A percentile compares a stretch with the other conserved stretches of the same genome.
Conservation (phyloP, 1,284 basidiomycete genomes). For the Moesziomyces sp. region DNA sequence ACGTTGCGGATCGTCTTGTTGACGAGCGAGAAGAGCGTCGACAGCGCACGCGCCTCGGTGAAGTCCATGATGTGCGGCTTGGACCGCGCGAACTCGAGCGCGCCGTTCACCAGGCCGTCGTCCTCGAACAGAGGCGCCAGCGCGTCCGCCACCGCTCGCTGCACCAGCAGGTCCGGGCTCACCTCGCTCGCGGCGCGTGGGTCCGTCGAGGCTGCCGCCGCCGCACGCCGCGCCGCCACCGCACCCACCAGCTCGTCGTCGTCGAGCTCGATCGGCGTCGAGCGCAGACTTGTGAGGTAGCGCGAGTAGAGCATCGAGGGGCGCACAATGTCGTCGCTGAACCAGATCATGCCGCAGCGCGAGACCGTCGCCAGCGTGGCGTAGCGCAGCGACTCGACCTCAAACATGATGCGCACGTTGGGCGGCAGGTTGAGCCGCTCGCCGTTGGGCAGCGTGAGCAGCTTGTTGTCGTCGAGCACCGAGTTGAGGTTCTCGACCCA, state of each 20-base stretch:
- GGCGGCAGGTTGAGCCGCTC: conserved; percentile 96
- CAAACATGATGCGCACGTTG: conserved; percentile 99
- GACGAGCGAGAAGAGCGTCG: conserved; percentile 94
- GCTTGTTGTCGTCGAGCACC: conserved; percentile 96
- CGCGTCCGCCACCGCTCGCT: conserved; percentile 78
- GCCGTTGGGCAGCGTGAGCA: conserved; percentile 95
- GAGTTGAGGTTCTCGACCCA: conserved; percentile 99
- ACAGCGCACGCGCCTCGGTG: conserved; percentile 87
- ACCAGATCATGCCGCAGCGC: conserved; percentile 99
- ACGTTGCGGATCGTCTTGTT: conserved; percentile 96
- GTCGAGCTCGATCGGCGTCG: conserved; percentile 85
- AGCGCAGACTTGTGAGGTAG: conserved; percentile 82
- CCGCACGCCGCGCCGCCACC: conserved; percentile 73
- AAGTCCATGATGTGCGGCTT: conserved; percentile 99
- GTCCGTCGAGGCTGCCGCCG: conserved; percentile 55
- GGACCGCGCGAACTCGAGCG: conserved; percentile 81
- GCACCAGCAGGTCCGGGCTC: conserved; percentile 76
- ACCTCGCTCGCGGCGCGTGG: conserved; percentile 62
- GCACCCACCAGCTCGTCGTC: conserved; percentile 76
- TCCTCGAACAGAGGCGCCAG: conserved; percentile 72
- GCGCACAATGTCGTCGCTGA: conserved; percentile 93
- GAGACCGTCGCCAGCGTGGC: conserved; percentile 98
- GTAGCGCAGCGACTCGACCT: conserved; percentile 97
- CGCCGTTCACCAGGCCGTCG: conserved; percentile 80
- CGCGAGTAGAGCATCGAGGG: conserved; percentile 90